phyloP scores from a whole-genome alignment of 257 asterid species.

The Solanum rostratum region DNA sequence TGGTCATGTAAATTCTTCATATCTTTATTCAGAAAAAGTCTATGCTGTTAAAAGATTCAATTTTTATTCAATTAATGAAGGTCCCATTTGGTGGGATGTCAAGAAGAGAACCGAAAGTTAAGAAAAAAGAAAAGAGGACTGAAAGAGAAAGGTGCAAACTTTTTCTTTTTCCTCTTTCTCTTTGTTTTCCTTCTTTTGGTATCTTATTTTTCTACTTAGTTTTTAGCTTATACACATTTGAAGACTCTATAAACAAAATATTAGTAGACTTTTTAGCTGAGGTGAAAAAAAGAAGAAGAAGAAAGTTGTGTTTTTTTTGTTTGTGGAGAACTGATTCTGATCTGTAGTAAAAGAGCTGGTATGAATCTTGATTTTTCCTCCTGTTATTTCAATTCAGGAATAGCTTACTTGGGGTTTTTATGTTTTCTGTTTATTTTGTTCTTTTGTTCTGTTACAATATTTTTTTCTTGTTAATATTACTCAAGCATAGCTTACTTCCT shows the following conservation, averaged over 20 bases:
- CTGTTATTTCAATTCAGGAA: background rate
- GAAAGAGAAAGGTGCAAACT: constrained; percentile 2
- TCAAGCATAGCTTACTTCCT: background rate
- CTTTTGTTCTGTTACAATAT: background rate
- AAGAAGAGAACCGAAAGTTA: background rate
- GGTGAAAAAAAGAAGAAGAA: background rate
- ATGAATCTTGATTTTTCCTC: background rate
- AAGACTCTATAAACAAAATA: background rate
- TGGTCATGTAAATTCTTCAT: background rate
- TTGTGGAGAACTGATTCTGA: constrained; percentile 3
- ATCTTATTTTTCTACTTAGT: background rate
- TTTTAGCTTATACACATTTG: background rate
- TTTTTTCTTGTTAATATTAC: background rate
- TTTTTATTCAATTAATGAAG: background rate
- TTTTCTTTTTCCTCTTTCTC: background rate
- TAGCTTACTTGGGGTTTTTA: background rate
- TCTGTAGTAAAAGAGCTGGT: constrained; percentile 6
- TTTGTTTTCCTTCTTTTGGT: background rate
- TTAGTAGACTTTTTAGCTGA: background rate
- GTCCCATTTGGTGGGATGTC: background rate
- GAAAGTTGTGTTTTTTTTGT: background rate
- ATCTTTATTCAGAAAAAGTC: background rate
- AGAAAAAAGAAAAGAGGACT: background rate
- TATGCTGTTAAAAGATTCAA: background rate
- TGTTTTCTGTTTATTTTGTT: constrained; percentile 1